Conservation (phyloP, 176 grass and related monocot genomes). For the Aechmea fasciata region DNA sequence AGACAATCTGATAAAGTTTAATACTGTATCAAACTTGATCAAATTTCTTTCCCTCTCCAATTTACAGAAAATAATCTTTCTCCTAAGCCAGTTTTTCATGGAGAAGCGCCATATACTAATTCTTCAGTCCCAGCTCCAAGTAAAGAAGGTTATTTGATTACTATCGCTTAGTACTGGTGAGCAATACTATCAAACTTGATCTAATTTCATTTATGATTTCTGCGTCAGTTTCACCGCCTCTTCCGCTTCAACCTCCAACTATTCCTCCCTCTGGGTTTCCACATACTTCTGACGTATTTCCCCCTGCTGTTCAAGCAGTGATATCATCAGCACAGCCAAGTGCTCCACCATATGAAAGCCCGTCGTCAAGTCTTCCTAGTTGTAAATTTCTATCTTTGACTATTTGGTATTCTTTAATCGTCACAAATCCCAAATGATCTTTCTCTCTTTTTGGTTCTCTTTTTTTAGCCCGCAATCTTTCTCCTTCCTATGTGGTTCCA, state of each 20-base stretch:
- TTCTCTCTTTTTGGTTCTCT: conserved; percentile 6
- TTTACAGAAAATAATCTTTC: too few species aligned
- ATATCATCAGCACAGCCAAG: conserved; percentile 19
- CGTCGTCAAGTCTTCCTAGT: conserved; percentile 14
- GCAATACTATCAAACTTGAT: too few species aligned
- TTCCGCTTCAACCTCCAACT: too few species aligned
- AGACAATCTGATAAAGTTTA: not conserved
- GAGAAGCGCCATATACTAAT: too few species aligned
- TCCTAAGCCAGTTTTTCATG: too few species aligned
- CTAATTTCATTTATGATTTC: too few species aligned
- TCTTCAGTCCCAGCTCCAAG: too few species aligned
- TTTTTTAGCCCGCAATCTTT: conserved; percentile 3
- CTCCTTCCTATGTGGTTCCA: conserved; percentile 14
- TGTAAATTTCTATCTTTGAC: conserved; percentile 14
- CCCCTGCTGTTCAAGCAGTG: conserved; percentile 22
- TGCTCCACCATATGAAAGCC: conserved; percentile 14
- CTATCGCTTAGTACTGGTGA: too few species aligned
- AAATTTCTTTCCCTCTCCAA: not conserved
- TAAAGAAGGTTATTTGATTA: too few species aligned
- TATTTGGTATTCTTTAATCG: conserved; percentile 5
- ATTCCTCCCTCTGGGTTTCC: conserved; percentile 10
- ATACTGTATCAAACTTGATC: conserved; percentile 17
- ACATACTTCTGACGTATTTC: conserved; percentile 9
- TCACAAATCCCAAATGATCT: conserved; percentile 6
- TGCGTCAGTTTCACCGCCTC: too few species aligned